Percentiles rank a stretch among this genome's conserved stretches.
These are phyloP conservation scores for Arthroderma sp. DNA, from an alignment of 2,329 filamentous ascomycete genomes.

Conservation along the genomic window DNA sequence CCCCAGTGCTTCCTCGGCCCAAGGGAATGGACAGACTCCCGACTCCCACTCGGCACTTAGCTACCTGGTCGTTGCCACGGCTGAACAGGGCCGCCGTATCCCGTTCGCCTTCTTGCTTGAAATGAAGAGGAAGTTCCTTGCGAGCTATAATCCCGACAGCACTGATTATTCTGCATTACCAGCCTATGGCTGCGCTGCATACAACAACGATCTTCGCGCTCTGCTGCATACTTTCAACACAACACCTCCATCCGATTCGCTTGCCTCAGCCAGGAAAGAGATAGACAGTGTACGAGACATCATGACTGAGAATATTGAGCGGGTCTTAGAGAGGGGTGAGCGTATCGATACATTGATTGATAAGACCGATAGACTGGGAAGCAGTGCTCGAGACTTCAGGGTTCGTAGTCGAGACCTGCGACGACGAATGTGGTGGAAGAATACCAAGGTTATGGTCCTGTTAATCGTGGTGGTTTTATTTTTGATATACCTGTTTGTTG, in stretches of 20 bases:
- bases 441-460: constrained; percentile 83
- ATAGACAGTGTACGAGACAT: constrained; percentile 87
- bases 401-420: constrained; percentile 75
- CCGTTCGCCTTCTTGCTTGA: constrained; percentile 88
- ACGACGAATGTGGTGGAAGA: constrained; percentile 99
- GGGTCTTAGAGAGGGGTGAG: constrained; percentile 78
- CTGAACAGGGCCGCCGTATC: constrained; percentile 69
- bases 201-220: constrained; percentile 65
- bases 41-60: constrained; percentile 68
- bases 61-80: constrained; percentile 79
- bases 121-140: constrained; percentile 76
- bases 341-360: constrained; percentile 87
- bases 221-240: constrained; percentile 79
- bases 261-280: constrained; percentile 71
- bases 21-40: constrained; percentile 29
- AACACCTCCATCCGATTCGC: constrained; percentile 65
- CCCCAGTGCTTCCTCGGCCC: constrained; percentile 48
- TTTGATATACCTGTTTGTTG: constrained; percentile 58
- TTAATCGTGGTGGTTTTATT: constrained; percentile 58
- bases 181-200: constrained; percentile 78
- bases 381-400: constrained; percentile 79
- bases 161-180: constrained; percentile 69
- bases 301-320: constrained; percentile 93
- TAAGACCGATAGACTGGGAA: constrained; percentile 86
- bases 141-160: constrained; percentile 50